phyloP scores from a whole-genome alignment of 129 eudicot genomes.

The Ambrosia trifida region DNA sequence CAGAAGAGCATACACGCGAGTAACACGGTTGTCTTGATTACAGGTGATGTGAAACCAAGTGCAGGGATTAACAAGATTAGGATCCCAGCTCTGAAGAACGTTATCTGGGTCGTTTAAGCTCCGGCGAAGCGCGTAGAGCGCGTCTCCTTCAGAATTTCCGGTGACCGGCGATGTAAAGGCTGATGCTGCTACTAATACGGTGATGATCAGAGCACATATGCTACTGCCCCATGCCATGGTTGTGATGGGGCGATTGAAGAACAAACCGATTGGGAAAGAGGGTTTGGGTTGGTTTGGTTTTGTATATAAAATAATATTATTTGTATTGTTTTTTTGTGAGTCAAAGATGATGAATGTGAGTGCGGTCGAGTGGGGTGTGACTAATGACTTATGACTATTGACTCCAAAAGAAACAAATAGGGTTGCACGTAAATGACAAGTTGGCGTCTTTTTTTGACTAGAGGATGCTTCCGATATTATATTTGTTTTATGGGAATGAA shows the following conservation, averaged over 20 bases:
- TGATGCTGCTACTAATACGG: not conserved
- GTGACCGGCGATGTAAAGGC: constrained; percentile 13
- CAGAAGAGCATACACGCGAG: constrained; percentile 58
- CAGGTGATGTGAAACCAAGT: constrained; percentile 96
- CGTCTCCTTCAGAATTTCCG: constrained; percentile 81
- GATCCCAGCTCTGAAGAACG: constrained; percentile 95
- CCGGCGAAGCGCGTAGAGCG: constrained; percentile 70
- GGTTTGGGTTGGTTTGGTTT: constrained; percentile 22
- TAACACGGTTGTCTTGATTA: constrained; percentile 71
- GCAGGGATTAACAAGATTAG: constrained; percentile 83
- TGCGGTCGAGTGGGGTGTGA: no score
- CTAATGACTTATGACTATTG: no score
- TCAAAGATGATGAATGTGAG: constrained; percentile 25
- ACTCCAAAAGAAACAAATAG: not conserved
- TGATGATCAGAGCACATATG: constrained; percentile 14
- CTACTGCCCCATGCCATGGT: constrained; percentile 13
- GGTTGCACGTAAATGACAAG: no score
- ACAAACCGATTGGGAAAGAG: not conserved
- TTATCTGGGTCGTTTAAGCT: constrained; percentile 82
- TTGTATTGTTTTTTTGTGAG: not conserved
- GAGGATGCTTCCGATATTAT: no score
- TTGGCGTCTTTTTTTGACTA: no score
- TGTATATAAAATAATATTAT: not conserved
- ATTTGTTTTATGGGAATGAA: no score
- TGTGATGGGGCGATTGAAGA: not conserved